Evolutionary conservation across 768 basidiomycete species (phyloP).

Genomic region (Daedaleopsis nitida): DNA sequence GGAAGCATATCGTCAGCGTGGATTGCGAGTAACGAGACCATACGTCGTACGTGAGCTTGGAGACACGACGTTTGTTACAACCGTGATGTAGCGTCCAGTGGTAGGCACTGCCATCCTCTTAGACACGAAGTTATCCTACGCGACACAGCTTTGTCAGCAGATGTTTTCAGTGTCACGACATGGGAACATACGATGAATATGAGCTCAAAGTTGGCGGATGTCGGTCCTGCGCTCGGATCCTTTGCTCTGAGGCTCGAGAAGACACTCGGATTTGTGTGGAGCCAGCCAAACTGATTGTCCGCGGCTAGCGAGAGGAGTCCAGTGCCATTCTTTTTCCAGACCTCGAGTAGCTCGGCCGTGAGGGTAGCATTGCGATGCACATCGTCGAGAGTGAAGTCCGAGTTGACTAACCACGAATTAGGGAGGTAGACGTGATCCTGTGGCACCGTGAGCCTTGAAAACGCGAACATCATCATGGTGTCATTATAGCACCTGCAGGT

Average conservation of each 20-base stretch:
- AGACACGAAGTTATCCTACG: background rate
- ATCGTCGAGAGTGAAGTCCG: constrained; percentile 14
- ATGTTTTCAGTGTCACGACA: background rate
- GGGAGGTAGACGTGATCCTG: constrained; percentile 25
- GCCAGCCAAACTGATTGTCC: constrained; percentile 6
- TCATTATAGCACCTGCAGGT: constrained; percentile 16
- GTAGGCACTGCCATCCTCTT: too few relatives aligned
- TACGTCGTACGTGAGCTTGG: constrained; percentile 26
- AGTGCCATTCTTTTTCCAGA: constrained; percentile 7
- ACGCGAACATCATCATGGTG: background rate
- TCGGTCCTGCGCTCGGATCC: constrained; percentile 12
- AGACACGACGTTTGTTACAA: constrained; percentile 16
- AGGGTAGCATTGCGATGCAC: constrained; percentile 7
- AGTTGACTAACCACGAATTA: constrained; percentile 19
- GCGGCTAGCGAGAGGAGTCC: constrained; percentile 7
- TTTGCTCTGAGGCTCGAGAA: background rate
- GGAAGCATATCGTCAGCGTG: background rate
- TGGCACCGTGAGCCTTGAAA: background rate
- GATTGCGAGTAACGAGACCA: too few relatives aligned
- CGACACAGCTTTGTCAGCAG: too few relatives aligned
- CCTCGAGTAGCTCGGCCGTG: constrained; percentile 1
- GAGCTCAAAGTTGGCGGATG: constrained; percentile 6
- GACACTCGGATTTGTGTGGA: too few relatives aligned
- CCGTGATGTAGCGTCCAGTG: constrained; percentile 2
- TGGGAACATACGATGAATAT: too few relatives aligned